These are phyloP conservation scores for Evansstolkia leycettana DNA, from an alignment of 495 filamentous ascomycete species.

Conservation along the genomic window DNA sequence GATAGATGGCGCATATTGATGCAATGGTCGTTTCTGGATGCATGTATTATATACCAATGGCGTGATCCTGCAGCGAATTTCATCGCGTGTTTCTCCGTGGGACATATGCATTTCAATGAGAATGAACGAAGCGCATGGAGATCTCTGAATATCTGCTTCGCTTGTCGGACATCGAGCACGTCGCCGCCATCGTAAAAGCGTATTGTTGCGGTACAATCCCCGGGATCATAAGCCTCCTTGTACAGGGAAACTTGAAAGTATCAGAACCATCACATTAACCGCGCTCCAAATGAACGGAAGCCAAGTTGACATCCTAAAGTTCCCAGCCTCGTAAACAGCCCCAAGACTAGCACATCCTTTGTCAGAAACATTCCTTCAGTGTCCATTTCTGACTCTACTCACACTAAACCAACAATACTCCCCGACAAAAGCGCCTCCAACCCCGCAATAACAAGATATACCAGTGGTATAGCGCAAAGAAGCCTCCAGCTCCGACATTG, in stretches of 20 bases:
- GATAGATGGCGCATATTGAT: too few relatives aligned
- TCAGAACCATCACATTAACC: slow-evolving; percentile 78
- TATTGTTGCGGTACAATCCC: too few relatives aligned
- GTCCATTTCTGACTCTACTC: slow-evolving; percentile 21
- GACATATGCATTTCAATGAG: too few relatives aligned
- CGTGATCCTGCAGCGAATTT: too few relatives aligned
- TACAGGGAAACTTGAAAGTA: slow-evolving; percentile 88
- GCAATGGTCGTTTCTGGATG: neutral
- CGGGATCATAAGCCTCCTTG: slow-evolving; percentile 71
- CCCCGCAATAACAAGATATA: slow-evolving; percentile 64
- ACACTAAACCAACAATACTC: slow-evolving; percentile 83
- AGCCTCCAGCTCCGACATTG: slow-evolving; percentile 59
- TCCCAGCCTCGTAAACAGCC: slow-evolving; percentile 75
- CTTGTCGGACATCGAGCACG: too few relatives aligned
- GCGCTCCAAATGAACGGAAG: slow-evolving; percentile 90
- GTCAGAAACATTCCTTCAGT: neutral
- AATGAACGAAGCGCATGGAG: too few relatives aligned
- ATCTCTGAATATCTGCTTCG: too few relatives aligned
- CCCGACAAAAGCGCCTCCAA: slow-evolving; percentile 78
- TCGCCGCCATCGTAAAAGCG: too few relatives aligned
- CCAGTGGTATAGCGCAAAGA: slow-evolving; percentile 62
- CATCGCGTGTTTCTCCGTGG: too few relatives aligned
- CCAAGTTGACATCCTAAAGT: slow-evolving; percentile 94
- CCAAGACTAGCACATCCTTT: slow-evolving; percentile 53
- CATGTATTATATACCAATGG: too few relatives aligned